Base-by-base conservation (phyloP, 257 asterid genomes). In the Jacaranda copaia region DNA sequence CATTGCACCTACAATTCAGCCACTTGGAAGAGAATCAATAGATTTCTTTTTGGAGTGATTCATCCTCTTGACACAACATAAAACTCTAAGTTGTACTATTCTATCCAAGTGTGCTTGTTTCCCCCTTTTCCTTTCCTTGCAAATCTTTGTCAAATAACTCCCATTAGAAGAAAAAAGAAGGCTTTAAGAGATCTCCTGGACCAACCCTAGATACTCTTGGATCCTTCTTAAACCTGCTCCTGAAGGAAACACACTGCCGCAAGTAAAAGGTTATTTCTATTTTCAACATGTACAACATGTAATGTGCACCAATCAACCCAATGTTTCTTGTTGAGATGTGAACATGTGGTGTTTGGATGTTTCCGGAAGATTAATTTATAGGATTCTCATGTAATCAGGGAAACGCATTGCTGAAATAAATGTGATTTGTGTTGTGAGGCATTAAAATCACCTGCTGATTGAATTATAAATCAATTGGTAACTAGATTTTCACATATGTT, bases 391-490 rank as follows among this genome's bases (percentile, higher is more conserved):
- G 4, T 69, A n/a, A 77, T 48, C 42, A 46, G 6, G 68, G 52
- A 39, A 56, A 58, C 5, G 4, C 42, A 62, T 6, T 45, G 8
- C 45, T 25, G 32, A 25, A 25, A 25, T 58, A 39, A 59, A 59
- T 38, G 56, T 38, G 40, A 72, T 16, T 25, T 25, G 0, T 38
- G 3, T 4, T 43, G 2, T 40, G 45, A 66, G 71, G 48, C 61
- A 71, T 39, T 65, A 59, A 51, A 58, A 62, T 59, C 7, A 19
- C 66, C 53, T 59, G 13, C 10, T 48, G 38, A 40, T 43, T 51
- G 52, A 67, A 68, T 40, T 13, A 35, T 60, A 39, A 46, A 74
- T 60, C 55, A n/a, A 25, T 48, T 58, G 18, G 60, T 35, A 14
- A 55, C 36, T 9, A 38, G 63, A 43, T 15, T 58, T 43, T 67